Evolutionary conservation across 371 early-diverging fungal genomes (phyloP), one percentile per base, ranked within the genome.

Genomic region (Thermomucor indicae-seudaticae): DNA sequence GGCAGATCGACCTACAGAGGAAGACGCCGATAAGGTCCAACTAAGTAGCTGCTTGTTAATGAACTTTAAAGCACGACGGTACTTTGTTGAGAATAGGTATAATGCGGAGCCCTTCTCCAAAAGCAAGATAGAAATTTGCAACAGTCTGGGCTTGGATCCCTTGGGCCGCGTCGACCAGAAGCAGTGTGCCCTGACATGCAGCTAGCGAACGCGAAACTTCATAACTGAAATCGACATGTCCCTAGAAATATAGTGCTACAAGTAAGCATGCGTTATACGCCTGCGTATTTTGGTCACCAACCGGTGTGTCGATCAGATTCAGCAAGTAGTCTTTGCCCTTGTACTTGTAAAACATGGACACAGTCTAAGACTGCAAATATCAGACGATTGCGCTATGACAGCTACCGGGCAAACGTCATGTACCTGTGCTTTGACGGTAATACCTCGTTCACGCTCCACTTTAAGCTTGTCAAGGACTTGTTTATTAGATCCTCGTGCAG

Each of bases 401-500:
- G 29, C 25, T n/a, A 39, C n/a, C 14, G 23, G 2, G 14, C 28
- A 19, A 28, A 20, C 19, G 3, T 4, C 1, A n/a, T 43, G 24
- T 68, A 86, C 88, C 83, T 95, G 96, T 8, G 97, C 97, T 67
- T 98, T 97, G 37, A 98, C 95, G 5, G 97, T 96, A 47, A 97
- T 96, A 16, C 97, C 98, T 27, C 97, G 79, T 60, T 96, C 94
- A 7, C 94, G 65, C 65, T 98, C 97, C 0, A 98, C 97, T 60
- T 88, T 86, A 3, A 98, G 79, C 66, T 93, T 96, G 58, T 98
- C 98, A 25, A 98, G 68, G 2, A 95, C 92, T 61, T 96, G 96
- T 51, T 91, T 89, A 57, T 95, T 92, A 19, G 71, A 74, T 41
- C 74, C 77, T 24, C 75, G 65, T 32, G 78, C 70, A 0, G 77